phyloP scores from a whole-genome alignment of 2,329 filamentous ascomycete genomes.

The Ascochyta koolunga region DNA sequence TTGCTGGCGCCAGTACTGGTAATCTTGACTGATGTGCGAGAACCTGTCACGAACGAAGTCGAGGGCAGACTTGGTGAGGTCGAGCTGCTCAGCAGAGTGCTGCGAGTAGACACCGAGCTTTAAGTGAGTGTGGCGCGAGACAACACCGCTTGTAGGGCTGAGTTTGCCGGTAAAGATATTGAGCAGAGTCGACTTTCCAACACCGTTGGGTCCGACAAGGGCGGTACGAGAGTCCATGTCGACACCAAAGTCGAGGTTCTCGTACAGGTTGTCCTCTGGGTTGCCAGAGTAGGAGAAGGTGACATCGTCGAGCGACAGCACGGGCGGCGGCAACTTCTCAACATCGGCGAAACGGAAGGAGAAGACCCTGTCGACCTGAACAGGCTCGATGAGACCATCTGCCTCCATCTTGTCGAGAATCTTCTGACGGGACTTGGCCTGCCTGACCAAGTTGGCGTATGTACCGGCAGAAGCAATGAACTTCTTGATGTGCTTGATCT shows the following conservation, averaged over 20 bases:
- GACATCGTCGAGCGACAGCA: constrained; percentile 94
- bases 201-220: constrained; percentile 97
- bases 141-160: constrained; percentile 78
- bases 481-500: constrained; percentile 99
- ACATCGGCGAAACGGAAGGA: constrained; percentile 98
- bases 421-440: constrained; percentile 99
- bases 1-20: constrained; percentile 99
- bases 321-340: constrained; percentile 97
- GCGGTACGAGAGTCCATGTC: constrained; percentile 99
- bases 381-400: constrained; percentile 95
- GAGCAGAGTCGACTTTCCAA: constrained; percentile 96
- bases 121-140: constrained; percentile 94
- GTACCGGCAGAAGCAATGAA: constrained; percentile 99
- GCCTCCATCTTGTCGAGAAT: constrained; percentile 99
- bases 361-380: constrained; percentile 84
- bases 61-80: constrained; percentile 94
- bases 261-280: constrained; percentile 88
- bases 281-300: constrained; percentile 98
- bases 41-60: constrained; percentile 99
- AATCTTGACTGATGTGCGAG: constrained; percentile 85
- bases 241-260: constrained; percentile 95
- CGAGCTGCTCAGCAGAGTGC: constrained; percentile 97
- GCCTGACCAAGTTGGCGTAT: constrained; percentile 97
- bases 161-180: constrained; percentile 97
- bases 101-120: constrained; percentile 98